These are phyloP conservation scores for Megacollybia marginata DNA, from an alignment of 768 basidiomycete genomes.

Conservation along the genomic window DNA sequence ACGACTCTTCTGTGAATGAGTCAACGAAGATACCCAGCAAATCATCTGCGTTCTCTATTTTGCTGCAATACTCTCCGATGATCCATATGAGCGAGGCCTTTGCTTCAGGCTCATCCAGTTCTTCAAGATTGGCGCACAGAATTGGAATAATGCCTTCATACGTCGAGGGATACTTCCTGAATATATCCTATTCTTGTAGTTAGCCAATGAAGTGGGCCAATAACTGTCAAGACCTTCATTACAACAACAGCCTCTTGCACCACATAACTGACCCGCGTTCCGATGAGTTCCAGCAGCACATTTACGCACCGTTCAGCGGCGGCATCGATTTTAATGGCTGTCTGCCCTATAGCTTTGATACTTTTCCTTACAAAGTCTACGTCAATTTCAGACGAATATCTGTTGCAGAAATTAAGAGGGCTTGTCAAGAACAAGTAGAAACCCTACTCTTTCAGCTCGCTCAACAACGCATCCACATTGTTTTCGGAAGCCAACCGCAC, in stretches of 20 bases:
- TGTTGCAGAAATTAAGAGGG: constrained; percentile 17
- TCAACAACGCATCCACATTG: constrained; percentile 91
- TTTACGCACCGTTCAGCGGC: constrained; percentile 94
- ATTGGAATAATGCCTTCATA: constrained; percentile 98
- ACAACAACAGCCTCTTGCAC: constrained; percentile 98
- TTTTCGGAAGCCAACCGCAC: constrained; percentile 83
- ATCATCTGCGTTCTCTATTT: constrained; percentile 96
- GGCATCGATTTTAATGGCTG: constrained; percentile 90
- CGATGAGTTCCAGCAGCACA: constrained; percentile 88
- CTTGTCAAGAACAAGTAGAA: neutral
- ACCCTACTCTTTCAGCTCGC: constrained; percentile 90
- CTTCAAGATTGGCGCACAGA: constrained; percentile 90
- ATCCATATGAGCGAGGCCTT: constrained; percentile 99
- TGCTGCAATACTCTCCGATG: constrained; percentile 95
- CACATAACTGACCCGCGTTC: constrained; percentile 91
- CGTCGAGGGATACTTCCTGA: constrained; percentile 92
- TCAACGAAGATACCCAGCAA: constrained; percentile 87
- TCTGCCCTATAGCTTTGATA: constrained; percentile 94
- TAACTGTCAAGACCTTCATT: constrained; percentile 69
- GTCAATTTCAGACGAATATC: constrained; percentile 95
- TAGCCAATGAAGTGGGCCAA: neutral
- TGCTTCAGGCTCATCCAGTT: constrained; percentile 96
- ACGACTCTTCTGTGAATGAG: constrained; percentile 88
- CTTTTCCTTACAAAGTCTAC: constrained; percentile 96
- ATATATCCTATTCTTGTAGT: constrained; percentile 68